Percentiles rank a stretch among this genome's conserved stretches.
These are phyloP conservation scores for Carex arenaria DNA, from an alignment of 202 grass and related monocot species.

Conservation along the genomic window DNA sequence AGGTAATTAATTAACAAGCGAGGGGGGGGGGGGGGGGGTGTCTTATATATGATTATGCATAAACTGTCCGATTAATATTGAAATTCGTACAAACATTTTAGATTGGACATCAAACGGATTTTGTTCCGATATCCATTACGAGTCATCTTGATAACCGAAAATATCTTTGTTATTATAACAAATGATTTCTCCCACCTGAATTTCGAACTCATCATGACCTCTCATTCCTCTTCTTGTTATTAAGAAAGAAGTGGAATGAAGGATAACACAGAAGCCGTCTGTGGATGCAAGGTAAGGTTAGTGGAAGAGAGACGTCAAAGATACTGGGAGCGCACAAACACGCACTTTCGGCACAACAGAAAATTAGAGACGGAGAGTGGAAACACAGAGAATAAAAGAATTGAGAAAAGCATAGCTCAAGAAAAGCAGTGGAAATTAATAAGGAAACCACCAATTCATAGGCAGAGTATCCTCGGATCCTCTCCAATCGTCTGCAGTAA, in stretches of 20 bases:
- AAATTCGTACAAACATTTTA: too few species aligned
- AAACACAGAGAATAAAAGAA: background rate
- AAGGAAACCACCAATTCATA: background rate
- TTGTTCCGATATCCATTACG: too few species aligned
- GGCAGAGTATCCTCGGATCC: background rate
- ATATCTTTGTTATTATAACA: too few species aligned
- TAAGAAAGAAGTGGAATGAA: background rate
- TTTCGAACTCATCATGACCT: too few species aligned
- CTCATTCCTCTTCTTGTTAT: too few species aligned
- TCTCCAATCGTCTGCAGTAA: background rate
- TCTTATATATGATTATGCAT: too few species aligned
- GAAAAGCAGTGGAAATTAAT: background rate
- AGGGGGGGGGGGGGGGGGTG: too few species aligned
- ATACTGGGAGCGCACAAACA: slow-evolving; percentile 6
- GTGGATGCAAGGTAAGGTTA: background rate
- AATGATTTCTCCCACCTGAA: too few species aligned
- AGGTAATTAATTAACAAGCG: too few species aligned
- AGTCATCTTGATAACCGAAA: too few species aligned
- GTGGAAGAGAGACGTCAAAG: slow-evolving; percentile 14
- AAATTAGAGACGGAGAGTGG: background rate
- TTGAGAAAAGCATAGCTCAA: background rate
- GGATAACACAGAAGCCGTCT: background rate
- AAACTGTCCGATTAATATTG: too few species aligned
- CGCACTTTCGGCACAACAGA: slow-evolving; percentile 19
- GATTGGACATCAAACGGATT: too few species aligned